phyloP scores from a whole-genome alignment of 1,284 basidiomycete species.

The Austroboletus novae-zelandiae region DNA sequence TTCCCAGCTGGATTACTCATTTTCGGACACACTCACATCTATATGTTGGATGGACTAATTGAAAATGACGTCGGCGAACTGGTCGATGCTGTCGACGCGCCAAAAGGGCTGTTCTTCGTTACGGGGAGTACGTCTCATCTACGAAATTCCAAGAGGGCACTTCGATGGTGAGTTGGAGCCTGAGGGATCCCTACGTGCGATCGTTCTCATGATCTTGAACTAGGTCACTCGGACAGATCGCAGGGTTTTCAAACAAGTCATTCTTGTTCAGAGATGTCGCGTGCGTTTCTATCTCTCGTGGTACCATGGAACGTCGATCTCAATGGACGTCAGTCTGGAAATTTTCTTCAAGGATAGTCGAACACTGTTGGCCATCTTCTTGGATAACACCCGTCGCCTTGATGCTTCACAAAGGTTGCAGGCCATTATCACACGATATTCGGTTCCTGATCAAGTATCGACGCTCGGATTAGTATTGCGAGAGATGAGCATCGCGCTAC shows the following conservation, averaged over 20 bases:
- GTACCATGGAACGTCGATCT: background rate
- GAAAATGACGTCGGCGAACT: constrained; percentile 87
- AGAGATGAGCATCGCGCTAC: constrained; percentile 32
- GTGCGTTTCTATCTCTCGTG: constrained; percentile 44
- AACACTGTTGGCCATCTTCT: constrained; percentile 78
- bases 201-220: constrained; percentile 2
- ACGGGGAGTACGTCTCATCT: constrained; percentile 82
- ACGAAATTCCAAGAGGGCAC: constrained; percentile 71
- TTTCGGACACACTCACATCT: constrained; percentile 80
- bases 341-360: constrained; percentile 88
- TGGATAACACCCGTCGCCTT: constrained; percentile 64
- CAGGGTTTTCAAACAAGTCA: constrained; percentile 75
- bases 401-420: constrained; percentile 65
- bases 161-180: constrained; percentile 61
- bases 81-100: constrained; percentile 85
- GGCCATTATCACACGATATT: constrained; percentile 40
- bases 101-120: constrained; percentile 79
- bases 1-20: constrained; percentile 81
- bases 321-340: constrained; percentile 57
- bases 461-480: constrained; percentile 23
- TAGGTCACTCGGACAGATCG: constrained; percentile 80
- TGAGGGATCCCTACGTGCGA: constrained; percentile 47
- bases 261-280: constrained; percentile 91
- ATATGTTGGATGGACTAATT: constrained; percentile 92
- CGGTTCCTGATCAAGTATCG: constrained; percentile 25